phyloP scores from a whole-genome alignment of 1,139 yeast species.

The Kodamaea arcana region DNA sequence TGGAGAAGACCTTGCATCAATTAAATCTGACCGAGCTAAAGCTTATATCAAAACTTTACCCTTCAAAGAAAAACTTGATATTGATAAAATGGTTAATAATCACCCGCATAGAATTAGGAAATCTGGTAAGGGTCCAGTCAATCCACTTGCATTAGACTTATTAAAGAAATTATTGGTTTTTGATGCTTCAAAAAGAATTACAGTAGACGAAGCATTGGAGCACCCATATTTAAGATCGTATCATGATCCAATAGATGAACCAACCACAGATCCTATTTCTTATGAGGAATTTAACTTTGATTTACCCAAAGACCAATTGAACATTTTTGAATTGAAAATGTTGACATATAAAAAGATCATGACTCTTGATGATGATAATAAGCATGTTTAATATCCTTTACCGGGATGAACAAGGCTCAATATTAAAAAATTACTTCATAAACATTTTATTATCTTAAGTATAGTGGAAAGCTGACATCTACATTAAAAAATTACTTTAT shows the following conservation, averaged over 20 bases:
- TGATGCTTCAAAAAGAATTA: slow-evolving; percentile 60
- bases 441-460: too few species aligned
- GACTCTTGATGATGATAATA: too few species aligned
- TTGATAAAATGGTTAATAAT: slow-evolving; percentile 10
- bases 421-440: too few species aligned
- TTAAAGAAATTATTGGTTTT: slow-evolving; percentile 56
- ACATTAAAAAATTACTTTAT: too few species aligned
- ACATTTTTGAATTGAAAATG: slow-evolving; percentile 44
- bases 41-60: slow-evolving; percentile 60
- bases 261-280: slow-evolving; percentile 37
- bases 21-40: slow-evolving; percentile 59
- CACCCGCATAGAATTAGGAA: slow-evolving; percentile 13
- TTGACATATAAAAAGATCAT: slow-evolving; percentile 57
- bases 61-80: slow-evolving; percentile 17
- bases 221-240: slow-evolving; percentile 65
- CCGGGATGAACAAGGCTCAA: too few species aligned
- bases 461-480: too few species aligned
- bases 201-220: slow-evolving; percentile 59
- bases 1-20: slow-evolving; percentile 50
- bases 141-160: slow-evolving; percentile 61
- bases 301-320: slow-evolving; percentile 47
- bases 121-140: slow-evolving; percentile 19
- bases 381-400: too few species aligned
- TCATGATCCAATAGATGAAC: slow-evolving; percentile 73
- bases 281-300: slow-evolving; percentile 53